Evolutionary conservation across 139 green algal species (phyloP).

Genomic region (Zygnema circumcarinatum): DNA sequence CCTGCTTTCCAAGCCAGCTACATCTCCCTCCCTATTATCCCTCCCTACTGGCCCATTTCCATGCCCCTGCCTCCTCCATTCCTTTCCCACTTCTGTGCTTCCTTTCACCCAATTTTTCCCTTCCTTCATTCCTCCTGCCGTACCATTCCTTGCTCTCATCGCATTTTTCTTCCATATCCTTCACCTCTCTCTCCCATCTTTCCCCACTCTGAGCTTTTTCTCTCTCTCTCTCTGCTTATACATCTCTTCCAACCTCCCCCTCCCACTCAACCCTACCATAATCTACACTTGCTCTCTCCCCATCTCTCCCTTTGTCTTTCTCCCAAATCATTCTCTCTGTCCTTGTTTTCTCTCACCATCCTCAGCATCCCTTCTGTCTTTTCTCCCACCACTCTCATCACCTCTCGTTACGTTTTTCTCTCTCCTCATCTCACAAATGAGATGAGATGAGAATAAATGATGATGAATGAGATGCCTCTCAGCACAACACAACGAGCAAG

Average conservation of each 20-base stretch:
- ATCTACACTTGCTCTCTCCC: background rate
- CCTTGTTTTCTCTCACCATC: background rate
- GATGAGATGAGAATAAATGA: background rate
- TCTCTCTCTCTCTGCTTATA: background rate
- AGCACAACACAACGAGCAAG: background rate
- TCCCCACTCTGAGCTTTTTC: background rate
- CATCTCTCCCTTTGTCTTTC: background rate
- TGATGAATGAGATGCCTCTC: background rate
- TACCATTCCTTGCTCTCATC: background rate
- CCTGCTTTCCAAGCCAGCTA: too few species aligned
- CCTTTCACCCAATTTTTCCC: background rate
- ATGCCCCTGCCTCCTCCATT: too few species aligned
- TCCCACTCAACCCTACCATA: background rate
- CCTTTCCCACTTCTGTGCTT: too few species aligned
- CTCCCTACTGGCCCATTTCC: too few species aligned
- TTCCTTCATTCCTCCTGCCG: background rate
- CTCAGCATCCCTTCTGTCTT: background rate
- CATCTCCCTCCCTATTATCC: too few species aligned
- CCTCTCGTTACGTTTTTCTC: background rate
- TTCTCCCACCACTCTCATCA: background rate
- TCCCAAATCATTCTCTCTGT: background rate
- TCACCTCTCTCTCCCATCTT: background rate
- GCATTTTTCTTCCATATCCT: background rate
- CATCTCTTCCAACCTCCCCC: background rate
- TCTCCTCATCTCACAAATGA: background rate